Evolutionary conservation across 2,329 filamentous ascomycete species (phyloP), one percentile per base, ranked within the genome.

Genomic region (Phialophora tarda): DNA sequence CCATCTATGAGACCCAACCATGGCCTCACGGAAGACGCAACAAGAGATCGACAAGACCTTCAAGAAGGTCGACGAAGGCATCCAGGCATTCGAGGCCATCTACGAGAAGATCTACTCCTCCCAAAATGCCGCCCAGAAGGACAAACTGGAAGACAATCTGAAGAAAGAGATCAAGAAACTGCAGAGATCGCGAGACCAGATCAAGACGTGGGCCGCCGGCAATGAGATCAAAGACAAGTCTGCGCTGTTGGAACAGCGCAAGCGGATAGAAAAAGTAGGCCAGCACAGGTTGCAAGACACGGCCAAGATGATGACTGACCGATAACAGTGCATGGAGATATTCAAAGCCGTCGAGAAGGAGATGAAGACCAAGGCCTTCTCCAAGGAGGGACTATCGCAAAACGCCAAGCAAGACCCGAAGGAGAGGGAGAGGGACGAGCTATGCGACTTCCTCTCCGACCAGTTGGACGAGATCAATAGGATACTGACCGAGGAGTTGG

Each of bases 281-380:
- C 23, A 48, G n/a, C 64, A n/a, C 54, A 57, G 26, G 28, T 23
- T 7, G 17, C 24, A n/a, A 21, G n/a, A 51, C 21, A 26, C 59
- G 23, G 11, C 28, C 30, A 24, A 21, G 44, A n/a, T 6, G 17
- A 53, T 14, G 47, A 68, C 68, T 59, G 51, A 66, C 34, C 11
- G 51, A 59, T 51, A 44, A 66, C 71, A 82, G 77, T 81, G 78
- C 81, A 99, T 99, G 95, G 95, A 99, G 82, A 93, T 92, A 75
- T 99, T 99, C 87, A 99, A 99, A 83, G 94, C 93, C n/a, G 95
- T 99, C 61, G 95, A 99, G 81, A 99, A 99, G 84, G 95, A 97
- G 76, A 98, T 99, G 95, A 99, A 99, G 85, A 99, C 95, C 64
- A 99, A 99, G 80, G 95, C 95, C 68, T 99, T 97, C 81, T 98